Evolutionary conservation across 2,329 filamentous ascomycete species (phyloP).

Genomic region (Amauroascus niger): DNA sequence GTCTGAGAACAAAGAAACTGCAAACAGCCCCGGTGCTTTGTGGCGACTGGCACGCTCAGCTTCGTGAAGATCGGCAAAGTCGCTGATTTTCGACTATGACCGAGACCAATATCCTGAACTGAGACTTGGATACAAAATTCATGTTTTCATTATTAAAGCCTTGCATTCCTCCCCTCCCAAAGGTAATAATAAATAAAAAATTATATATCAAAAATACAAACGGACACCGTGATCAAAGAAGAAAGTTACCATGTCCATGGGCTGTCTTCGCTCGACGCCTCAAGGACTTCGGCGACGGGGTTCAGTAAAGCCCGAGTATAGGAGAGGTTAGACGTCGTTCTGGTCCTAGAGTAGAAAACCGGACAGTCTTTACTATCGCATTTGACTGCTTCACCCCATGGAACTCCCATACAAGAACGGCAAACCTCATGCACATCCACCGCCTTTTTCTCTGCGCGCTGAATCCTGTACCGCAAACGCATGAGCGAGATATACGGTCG

Average conservation of each 20-base stretch:
- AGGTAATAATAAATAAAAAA: too few species aligned
- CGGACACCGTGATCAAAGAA: too few species aligned
- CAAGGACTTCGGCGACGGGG: conserved; percentile 31
- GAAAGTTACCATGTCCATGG: conserved; percentile 5
- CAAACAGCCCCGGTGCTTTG: background rate
- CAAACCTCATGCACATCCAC: conserved; percentile 62
- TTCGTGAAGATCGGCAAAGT: background rate
- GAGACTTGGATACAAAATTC: background rate
- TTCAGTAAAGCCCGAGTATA: conserved; percentile 30
- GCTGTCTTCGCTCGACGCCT: conserved; percentile 25
- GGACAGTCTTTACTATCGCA: conserved; percentile 91
- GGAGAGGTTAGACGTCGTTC: conserved; percentile 30
- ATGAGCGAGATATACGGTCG: conserved; percentile 50
- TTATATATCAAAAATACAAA: background rate
- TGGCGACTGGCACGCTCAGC: conserved; percentile 1
- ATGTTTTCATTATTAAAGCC: background rate
- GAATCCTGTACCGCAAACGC: conserved; percentile 53
- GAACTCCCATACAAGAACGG: conserved; percentile 64
- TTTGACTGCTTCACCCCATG: conserved; percentile 63
- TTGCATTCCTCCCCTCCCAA: too few species aligned
- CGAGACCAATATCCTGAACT: background rate
- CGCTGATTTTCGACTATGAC: too few species aligned
- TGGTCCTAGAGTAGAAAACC: conserved; percentile 60
- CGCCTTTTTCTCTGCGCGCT: conserved; percentile 53
- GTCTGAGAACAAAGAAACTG: conserved; percentile 9